These are phyloP conservation scores for Kazachstania psychrophila DNA, from an alignment of 805 yeast genomes.

Conservation along the genomic window DNA sequence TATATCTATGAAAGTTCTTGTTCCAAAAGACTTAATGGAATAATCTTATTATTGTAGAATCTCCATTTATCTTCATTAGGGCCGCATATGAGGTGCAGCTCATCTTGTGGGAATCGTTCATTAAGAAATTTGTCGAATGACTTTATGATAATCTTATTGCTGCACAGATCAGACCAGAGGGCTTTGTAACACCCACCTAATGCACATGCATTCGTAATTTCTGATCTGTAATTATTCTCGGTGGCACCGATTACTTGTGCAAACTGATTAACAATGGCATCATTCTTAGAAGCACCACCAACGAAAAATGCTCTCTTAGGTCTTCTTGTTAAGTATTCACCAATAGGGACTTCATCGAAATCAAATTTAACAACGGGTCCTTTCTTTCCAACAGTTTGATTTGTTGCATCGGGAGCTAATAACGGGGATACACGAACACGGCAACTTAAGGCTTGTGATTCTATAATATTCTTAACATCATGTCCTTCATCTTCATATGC, in stretches of 20 bases:
- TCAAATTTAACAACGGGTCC: slow-evolving; percentile 31
- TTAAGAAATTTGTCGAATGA: slow-evolving; percentile 39
- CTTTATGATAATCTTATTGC: slow-evolving; percentile 12
- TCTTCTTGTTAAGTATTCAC: slow-evolving; percentile 28
- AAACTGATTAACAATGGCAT: slow-evolving; percentile 57
- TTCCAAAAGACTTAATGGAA: slow-evolving; percentile 27
- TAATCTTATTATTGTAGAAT: slow-evolving; percentile 24
- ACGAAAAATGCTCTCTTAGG: slow-evolving; percentile 73
- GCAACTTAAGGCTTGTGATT: slow-evolving; percentile 80
- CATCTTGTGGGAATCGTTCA: slow-evolving; percentile 40
- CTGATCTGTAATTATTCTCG: slow-evolving; percentile 58
- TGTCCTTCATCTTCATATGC: slow-evolving; percentile 41
- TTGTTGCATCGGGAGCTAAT: slow-evolving; percentile 28
- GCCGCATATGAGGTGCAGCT: slow-evolving; percentile 22
- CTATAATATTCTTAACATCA: slow-evolving; percentile 73
- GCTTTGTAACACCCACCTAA: slow-evolving; percentile 86
- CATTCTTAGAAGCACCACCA: slow-evolving; percentile 78
- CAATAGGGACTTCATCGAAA: slow-evolving; percentile 21
- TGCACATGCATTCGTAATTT: slow-evolving; percentile 85
- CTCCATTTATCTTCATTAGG: slow-evolving; percentile 24
- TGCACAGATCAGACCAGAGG: slow-evolving; percentile 50
- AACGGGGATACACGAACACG: slow-evolving; percentile 72
- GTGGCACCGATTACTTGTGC: slow-evolving; percentile 56
- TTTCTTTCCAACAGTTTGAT: slow-evolving; percentile 4
- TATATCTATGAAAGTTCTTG: slow-evolving; percentile 2